phyloP scores from a whole-genome alignment of 306 rosid species.

The Gleditsia sinensis region DNA sequence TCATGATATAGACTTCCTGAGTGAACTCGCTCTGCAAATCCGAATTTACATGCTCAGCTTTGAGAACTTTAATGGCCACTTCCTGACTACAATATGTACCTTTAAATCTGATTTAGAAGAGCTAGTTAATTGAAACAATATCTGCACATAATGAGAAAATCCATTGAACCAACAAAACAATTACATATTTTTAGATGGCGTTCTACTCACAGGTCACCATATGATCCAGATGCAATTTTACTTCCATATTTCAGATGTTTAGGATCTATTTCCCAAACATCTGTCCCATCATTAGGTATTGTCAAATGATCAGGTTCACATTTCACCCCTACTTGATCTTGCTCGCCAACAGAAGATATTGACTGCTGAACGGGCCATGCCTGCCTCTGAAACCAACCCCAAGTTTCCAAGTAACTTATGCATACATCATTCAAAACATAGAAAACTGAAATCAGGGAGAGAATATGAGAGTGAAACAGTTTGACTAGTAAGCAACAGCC shows the following conservation, averaged over 20 bases:
- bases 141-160: conserved; percentile 3
- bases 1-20: conserved; percentile 96
- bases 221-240: conserved; percentile 91
- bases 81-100: conserved; percentile 93
- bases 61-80: conserved; percentile 94
- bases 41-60: conserved; percentile 77
- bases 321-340: conserved; percentile 55
- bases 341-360: conserved; percentile 51
- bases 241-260: conserved; percentile 73
- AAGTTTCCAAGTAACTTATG: conserved; percentile 29
- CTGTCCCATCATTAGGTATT: conserved; percentile 89
- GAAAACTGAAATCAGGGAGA: background rate
- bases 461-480: background rate
- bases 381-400: conserved; percentile 56
- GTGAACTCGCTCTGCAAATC: conserved; percentile 90
- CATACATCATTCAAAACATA: conserved; percentile 27
- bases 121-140: conserved; percentile 28
- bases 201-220: conserved; percentile 87
- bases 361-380: conserved; percentile 56
- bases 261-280: conserved; percentile 97
- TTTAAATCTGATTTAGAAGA: conserved; percentile 65
- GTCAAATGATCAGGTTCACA: conserved; percentile 59
- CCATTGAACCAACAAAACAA: conserved; percentile 12
- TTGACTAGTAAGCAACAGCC: background rate
- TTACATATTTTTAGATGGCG: conserved; percentile 9